These are phyloP conservation scores for Lycium barbarum DNA, from an alignment of 257 asterid genomes.

Conservation along the genomic window DNA sequence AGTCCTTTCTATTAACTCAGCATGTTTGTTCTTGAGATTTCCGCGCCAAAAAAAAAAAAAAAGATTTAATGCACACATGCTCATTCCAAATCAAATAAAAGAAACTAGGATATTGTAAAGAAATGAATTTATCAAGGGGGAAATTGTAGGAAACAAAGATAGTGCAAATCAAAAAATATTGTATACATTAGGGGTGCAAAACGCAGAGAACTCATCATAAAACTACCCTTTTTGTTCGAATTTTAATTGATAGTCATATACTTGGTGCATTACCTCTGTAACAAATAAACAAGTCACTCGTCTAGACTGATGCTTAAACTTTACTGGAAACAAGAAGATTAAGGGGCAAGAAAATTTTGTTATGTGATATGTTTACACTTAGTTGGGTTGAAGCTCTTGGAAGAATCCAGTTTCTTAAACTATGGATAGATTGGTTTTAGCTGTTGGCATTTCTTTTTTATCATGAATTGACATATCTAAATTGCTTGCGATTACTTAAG, in stretches of 20 bases:
- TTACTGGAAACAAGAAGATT: neutral
- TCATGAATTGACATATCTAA: no score
- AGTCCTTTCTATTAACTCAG: no score
- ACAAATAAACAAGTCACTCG: constrained; percentile 19
- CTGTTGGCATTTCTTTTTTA: no score
- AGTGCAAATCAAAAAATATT: neutral
- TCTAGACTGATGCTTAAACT: neutral
- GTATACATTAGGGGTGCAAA: neutral
- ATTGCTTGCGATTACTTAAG: no score
- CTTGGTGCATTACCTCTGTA: neutral
- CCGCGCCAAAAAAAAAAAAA: no score
- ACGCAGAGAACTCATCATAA: neutral
- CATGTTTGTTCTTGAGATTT: no score
- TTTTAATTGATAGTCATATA: neutral
- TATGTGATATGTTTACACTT: no score
- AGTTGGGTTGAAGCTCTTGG: no score
- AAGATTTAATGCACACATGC: neutral
- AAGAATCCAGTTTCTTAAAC: no score
- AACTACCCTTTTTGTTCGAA: neutral
- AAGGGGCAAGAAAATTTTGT: neutral
- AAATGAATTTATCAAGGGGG: neutral
- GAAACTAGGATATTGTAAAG: neutral
- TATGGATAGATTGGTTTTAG: no score
- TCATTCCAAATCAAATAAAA: neutral
- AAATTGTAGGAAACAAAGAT: neutral